These are phyloP conservation scores for Poa pratensis DNA, from an alignment of 176 grass and related monocot species.

Conservation along the genomic window DNA sequence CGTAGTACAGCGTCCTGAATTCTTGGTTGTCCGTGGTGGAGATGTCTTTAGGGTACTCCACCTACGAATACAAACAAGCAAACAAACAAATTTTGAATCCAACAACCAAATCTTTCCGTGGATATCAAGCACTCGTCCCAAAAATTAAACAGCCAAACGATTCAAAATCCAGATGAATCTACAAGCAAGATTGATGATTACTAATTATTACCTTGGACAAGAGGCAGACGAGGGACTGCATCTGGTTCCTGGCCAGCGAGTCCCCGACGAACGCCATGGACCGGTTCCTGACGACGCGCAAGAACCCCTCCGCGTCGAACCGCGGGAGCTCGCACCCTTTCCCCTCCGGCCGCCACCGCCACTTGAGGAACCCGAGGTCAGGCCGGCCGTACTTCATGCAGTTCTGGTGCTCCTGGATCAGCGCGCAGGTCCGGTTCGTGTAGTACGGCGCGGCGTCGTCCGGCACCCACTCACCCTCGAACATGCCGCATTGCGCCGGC, in stretches of 20 bases:
- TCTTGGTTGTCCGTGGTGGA: not conserved
- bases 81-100: not conserved
- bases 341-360: constrained; percentile 56
- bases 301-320: constrained; percentile 65
- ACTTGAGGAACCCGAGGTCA: constrained; percentile 57
- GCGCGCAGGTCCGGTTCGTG: constrained; percentile 56
- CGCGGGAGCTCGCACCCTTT: constrained; percentile 54
- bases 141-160: no score
- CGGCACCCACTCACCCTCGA: constrained; percentile 53
- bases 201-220: constrained; percentile 39
- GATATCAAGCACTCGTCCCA: no score
- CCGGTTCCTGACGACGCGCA: constrained; percentile 41
- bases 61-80: not conserved
- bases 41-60: constrained; percentile 41
- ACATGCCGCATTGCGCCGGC: constrained; percentile 51
- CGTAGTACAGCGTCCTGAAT: constrained; percentile 35
- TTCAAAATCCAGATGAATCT: not conserved
- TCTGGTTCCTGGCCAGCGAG: constrained; percentile 81
- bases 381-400: constrained; percentile 80
- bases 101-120: not conserved
- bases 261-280: constrained; percentile 79
- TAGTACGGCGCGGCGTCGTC: constrained; percentile 49
- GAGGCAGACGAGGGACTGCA: constrained; percentile 85
- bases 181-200: no score
- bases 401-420: constrained; percentile 88